Evolutionary conservation across 1,284 basidiomycete genomes (phyloP), one percentile per base, ranked within the genome.

Genomic region (Coniferiporia weirii): DNA sequence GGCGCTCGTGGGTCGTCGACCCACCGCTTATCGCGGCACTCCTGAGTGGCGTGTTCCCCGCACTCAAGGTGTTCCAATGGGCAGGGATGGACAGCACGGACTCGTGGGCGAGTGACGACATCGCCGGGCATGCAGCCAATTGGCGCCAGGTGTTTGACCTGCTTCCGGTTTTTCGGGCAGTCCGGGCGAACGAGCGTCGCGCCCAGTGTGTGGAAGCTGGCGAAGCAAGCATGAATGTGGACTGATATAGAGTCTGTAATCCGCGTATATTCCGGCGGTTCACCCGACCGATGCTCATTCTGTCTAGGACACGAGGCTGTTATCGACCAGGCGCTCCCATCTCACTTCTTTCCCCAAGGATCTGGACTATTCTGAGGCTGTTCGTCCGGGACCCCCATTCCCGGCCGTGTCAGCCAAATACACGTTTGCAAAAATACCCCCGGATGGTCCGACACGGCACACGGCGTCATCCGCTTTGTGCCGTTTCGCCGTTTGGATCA

Each of bases 91-190:
- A 50, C 43, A 43, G 46, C 15, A 17, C 17, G 13, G 56, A 58
- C 38, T 27, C 34, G 27, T 27, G 32, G 32, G 54, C 34, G 32
- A 45, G 40, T 38, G 36, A 52, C 6, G 19, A 35, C 17, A 9
- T n/a, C 8, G 43, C 1, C 12, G 57, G 52, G 22, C 55, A 54
- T 51, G 38, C 56, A 13, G 12, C 52, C 19, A 56, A 36, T 8
- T 62, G 61, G 61, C 46, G 56, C 4, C 57, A 56, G 57, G 61
- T 62, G 5, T 59, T 52, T 34, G 61, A 62, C 32, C 35, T 62
- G 3, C 46, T 59, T n/a, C 61, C 57, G 13, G 40, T 62, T 17
- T 59, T 62, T 45, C 45, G 57, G 15, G 61, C 61, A 48, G 61
- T 59, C 6, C 19, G 61, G 15, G 57, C 54, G 7, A 59, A 59